Evolutionary conservation across 2,329 filamentous ascomycete genomes (phyloP), one percentile per base, ranked within the genome.

Genomic region (Xylaria sp.): DNA sequence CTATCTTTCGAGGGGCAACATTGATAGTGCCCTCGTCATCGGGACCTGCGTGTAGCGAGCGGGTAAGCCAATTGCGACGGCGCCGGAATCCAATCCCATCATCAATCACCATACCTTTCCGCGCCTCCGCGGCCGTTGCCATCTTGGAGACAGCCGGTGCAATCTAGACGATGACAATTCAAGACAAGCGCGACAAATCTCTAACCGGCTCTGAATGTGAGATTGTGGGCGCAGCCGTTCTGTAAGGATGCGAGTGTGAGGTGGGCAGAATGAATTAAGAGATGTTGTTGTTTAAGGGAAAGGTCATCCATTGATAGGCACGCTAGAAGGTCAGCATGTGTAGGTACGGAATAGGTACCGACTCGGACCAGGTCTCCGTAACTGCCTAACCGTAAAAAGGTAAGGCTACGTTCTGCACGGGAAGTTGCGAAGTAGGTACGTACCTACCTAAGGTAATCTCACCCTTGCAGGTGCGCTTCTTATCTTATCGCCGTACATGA

Each of bases 1-100:
- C 64, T 58, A 77, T 75, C 63, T 81, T 83, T 68, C 84, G 86
- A 2, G 83, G 81, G 58, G 83, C 80, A 65, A 85, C 83, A 72
- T 86, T 86, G 71, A 85, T 85, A 30, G 83, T 85, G 62, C 78
- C 78, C 67, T 85, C 83, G 50, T 84, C 82, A 61, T 80, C 81
- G 75, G 69, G 71, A 62, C 68, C 71, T 71, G 57, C 30, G 11
- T n/a, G 42, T 30, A 64, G n/a, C 37, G 49, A 39, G 50, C 52
- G 51, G 59, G 62, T 64, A 57, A 58, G 62, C 54, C 60, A 35
- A 18, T 53, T 59, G 61, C 48, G 37, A 42, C n/a, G 42, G 34
- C 42, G 48, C 34, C 18, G 13, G 48, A 55, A 46, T 11, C 42
- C 37, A 42, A 11, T 30, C 23, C 23, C 23, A 30, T 30, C 23